Percentiles rank a stretch among this genome's conserved stretches.
Evolutionary conservation across 306 rosid species (phyloP).

Genomic region (Vicia villosa): DNA sequence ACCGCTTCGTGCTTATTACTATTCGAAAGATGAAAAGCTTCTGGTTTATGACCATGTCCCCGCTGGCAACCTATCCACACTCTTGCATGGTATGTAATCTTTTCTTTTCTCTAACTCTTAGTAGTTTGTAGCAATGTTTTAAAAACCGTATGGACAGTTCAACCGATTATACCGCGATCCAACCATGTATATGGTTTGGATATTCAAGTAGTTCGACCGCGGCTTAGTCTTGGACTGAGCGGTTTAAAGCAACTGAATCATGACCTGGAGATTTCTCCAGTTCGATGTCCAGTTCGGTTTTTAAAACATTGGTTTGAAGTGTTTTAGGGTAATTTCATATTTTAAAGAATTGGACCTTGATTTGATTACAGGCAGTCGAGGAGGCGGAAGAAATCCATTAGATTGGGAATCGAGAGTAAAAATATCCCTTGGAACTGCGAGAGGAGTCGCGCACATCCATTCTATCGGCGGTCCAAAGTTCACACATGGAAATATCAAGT

Average conservation of each 20-base stretch:
- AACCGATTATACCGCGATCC: not conserved
- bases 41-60: constrained; percentile 68
- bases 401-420: constrained; percentile 86
- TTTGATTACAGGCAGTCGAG: constrained; percentile 62
- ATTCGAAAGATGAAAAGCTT: constrained; percentile 90
- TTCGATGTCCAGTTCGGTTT: not conserved
- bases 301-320: not conserved
- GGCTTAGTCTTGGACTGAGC: not conserved
- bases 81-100: constrained; percentile 77
- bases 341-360: not conserved
- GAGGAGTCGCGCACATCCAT: constrained; percentile 83
- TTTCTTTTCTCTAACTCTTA: constrained; percentile 8
- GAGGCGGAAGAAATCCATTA: constrained; percentile 67
- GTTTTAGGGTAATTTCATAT: constrained; percentile 23
- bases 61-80: constrained; percentile 66
- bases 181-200: not conserved
- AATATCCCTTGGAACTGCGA: constrained; percentile 77
- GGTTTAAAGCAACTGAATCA: not conserved
- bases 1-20: constrained; percentile 86
- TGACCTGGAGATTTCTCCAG: not conserved
- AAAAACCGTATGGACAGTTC: not conserved
- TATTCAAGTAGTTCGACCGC: not conserved
- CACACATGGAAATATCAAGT: constrained; percentile 83
- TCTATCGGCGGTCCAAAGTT: constrained; percentile 82
- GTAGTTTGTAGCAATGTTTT: constrained; percentile 12